phyloP scores from a whole-genome alignment of 2,329 filamentous ascomycete species.

The Fusarium drepaniforme region DNA sequence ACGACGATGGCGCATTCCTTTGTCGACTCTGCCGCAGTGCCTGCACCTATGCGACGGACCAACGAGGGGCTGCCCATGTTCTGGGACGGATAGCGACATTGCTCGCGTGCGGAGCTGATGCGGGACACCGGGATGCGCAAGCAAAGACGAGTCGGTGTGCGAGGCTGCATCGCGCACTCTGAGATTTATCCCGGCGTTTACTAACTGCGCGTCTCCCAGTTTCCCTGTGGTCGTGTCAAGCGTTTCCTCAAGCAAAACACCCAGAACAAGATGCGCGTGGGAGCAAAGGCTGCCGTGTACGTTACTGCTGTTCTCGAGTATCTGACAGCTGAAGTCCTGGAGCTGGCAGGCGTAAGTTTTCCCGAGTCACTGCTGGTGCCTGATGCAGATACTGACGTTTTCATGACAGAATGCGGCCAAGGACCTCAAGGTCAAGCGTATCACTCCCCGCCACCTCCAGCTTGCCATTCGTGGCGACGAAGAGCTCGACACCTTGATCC shows the following conservation, averaged over 20 bases:
- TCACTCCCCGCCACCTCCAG: slow-evolving; percentile 96
- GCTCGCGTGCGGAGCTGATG: slow-evolving; percentile 23
- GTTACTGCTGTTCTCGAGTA: slow-evolving; percentile 99
- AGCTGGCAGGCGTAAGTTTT: slow-evolving; percentile 85
- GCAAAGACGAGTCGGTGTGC: slow-evolving; percentile 19
- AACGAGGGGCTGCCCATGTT: slow-evolving; percentile 15
- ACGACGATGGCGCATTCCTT: slow-evolving; percentile 18
- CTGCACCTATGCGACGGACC: slow-evolving; percentile 23
- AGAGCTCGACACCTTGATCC: slow-evolving; percentile 96
- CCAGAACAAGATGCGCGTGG: slow-evolving; percentile 99
- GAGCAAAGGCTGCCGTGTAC: slow-evolving; percentile 98
- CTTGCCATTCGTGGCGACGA: slow-evolving; percentile 98
- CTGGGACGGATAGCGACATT: slow-evolving; percentile 2
- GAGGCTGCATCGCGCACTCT: slow-evolving; percentile 17
- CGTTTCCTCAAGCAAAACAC: slow-evolving; percentile 99
- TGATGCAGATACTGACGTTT: slow-evolving; percentile 38
- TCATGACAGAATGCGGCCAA: slow-evolving; percentile 88
- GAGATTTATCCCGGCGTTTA: neutral
- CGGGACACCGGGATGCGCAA: slow-evolving; percentile 32
- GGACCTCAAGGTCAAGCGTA: slow-evolving; percentile 99
- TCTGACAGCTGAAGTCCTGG: slow-evolving; percentile 96
- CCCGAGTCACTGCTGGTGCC: slow-evolving; percentile 17
- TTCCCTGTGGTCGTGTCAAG: slow-evolving; percentile 99
- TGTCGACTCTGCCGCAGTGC: slow-evolving; percentile 1
- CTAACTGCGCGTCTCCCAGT: slow-evolving; percentile 67